A percentile compares a stretch with the other conserved stretches of the same genome.
Evolutionary conservation across 2,329 filamentous ascomycete species (phyloP).

Genomic region (Huntiella bhutanensis): DNA sequence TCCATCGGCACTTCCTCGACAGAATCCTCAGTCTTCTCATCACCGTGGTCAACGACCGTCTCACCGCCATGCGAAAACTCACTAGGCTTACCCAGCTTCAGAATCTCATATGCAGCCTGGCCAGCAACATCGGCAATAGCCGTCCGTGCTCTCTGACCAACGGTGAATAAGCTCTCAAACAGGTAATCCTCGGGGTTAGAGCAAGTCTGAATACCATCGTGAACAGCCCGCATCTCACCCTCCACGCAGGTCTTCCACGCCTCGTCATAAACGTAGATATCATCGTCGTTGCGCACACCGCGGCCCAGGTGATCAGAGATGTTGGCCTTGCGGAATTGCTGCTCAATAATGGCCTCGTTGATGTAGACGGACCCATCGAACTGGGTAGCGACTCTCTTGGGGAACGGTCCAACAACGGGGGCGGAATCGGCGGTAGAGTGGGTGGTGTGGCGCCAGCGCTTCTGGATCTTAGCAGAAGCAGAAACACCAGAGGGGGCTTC

Average conservation of each 20-base stretch:
- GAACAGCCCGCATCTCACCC: slow-evolving; percentile 11
- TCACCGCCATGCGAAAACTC: slow-evolving; percentile 11
- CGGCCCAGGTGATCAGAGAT: slow-evolving; percentile 26
- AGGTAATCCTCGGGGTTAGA: slow-evolving; percentile 27
- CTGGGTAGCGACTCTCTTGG: slow-evolving; percentile 24
- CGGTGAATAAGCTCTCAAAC: slow-evolving; percentile 32
- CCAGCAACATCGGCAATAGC: slow-evolving; percentile 9
- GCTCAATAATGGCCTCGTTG: slow-evolving; percentile 27
- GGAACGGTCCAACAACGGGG: slow-evolving; percentile 18
- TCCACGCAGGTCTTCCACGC: slow-evolving; percentile 25
- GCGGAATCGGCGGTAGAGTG: slow-evolving; percentile 12
- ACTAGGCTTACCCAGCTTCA: slow-evolving; percentile 14
- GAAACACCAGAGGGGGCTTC: slow-evolving; percentile 2
- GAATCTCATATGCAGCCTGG: slow-evolving; percentile 1
- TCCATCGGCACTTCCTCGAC: neutral
- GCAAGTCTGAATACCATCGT: slow-evolving; percentile 19
- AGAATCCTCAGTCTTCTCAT: slow-evolving; percentile 1
- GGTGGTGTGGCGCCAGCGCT: slow-evolving; percentile 11
- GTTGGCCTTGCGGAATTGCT: slow-evolving; percentile 25
- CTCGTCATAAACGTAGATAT: slow-evolving; percentile 22
- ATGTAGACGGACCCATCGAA: slow-evolving; percentile 24
- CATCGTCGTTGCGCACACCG: slow-evolving; percentile 19
- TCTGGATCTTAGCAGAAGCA: slow-evolving; percentile 12
- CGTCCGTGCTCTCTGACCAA: slow-evolving; percentile 16
- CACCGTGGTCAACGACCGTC: slow-evolving; percentile 4